Conservation (phyloP, 1,284 basidiomycete species). For the Ganoderma sp. region DNA sequence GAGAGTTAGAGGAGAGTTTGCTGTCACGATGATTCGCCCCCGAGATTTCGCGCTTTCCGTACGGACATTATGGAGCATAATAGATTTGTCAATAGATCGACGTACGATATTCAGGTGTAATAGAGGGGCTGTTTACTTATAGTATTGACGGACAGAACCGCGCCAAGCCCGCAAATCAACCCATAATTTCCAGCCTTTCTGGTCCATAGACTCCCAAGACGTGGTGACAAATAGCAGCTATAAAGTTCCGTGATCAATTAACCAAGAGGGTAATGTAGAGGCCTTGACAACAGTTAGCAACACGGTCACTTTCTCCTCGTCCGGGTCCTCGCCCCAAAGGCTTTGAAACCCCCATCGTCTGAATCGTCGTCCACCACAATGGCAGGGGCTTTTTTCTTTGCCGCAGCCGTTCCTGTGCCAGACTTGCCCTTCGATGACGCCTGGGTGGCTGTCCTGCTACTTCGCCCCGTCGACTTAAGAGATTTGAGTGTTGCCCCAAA, state of each 20-base stretch:
- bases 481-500: slow-evolving; percentile 24
- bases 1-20: slow-evolving; percentile 56
- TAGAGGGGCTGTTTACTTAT: not conserved
- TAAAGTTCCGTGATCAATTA: not conserved
- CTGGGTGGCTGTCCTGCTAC: slow-evolving; percentile 17
- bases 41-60: not conserved
- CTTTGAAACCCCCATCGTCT: slow-evolving; percentile 72
- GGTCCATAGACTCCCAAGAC: not conserved
- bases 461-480: slow-evolving; percentile 23
- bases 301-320: slow-evolving; percentile 20
- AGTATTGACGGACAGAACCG: not conserved
- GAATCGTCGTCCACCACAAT: slow-evolving; percentile 68
- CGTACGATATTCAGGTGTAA: slow-evolving; percentile 2
- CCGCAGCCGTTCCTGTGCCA: not conserved
- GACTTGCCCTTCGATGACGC: slow-evolving; percentile 11
- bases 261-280: not conserved
- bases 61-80: slow-evolving; percentile 4
- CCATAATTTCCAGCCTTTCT: not conserved
- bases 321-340: slow-evolving; percentile 54
- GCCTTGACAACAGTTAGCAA: not conserved
- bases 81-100: slow-evolving; percentile 8
- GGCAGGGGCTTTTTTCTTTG: slow-evolving; percentile 44
- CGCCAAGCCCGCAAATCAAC: not conserved
- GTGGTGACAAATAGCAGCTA: not conserved
- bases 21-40: slow-evolving; percentile 14